Evolutionary conservation across 306 rosid genomes (phyloP).

Genomic region (Vigna radiata): DNA sequence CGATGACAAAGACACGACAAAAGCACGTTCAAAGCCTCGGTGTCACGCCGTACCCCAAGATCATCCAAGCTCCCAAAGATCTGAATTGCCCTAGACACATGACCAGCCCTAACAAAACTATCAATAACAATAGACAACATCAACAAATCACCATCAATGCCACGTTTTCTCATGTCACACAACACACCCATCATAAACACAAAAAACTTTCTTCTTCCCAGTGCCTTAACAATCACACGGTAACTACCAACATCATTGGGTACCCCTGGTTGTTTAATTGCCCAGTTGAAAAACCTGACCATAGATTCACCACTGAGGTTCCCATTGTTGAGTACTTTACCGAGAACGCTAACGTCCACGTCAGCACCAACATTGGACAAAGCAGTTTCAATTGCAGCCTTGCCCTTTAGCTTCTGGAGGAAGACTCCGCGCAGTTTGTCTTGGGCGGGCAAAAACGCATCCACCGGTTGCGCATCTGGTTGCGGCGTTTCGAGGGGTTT

Average conservation of each 20-base stretch:
- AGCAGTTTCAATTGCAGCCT: slow-evolving; percentile 65
- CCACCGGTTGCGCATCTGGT: slow-evolving; percentile 45
- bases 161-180: slow-evolving; percentile 51
- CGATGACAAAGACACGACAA: slow-evolving; percentile 65
- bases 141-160: slow-evolving; percentile 54
- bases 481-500: slow-evolving; percentile 5
- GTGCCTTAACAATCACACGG: slow-evolving; percentile 66
- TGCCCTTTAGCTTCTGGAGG: slow-evolving; percentile 79
- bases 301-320: slow-evolving; percentile 73
- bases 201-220: slow-evolving; percentile 82
- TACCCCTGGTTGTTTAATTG: slow-evolving; percentile 61
- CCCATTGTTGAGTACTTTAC: slow-evolving; percentile 63
- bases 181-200: slow-evolving; percentile 56
- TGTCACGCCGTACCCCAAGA: slow-evolving; percentile 56
- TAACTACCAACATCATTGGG: slow-evolving; percentile 52
- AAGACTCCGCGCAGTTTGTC: slow-evolving; percentile 85
- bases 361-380: slow-evolving; percentile 56
- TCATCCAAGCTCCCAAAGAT: slow-evolving; percentile 64
- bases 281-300: slow-evolving; percentile 85
- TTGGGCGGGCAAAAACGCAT: slow-evolving; percentile 67
- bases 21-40: slow-evolving; percentile 68
- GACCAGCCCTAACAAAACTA: slow-evolving; percentile 70
- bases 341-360: slow-evolving; percentile 57
- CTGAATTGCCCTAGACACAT: slow-evolving; percentile 68
- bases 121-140: slow-evolving; percentile 68